These are phyloP conservation scores for Alternaria incomplexa DNA, from an alignment of 2,329 filamentous ascomycete species.

Conservation along the genomic window DNA sequence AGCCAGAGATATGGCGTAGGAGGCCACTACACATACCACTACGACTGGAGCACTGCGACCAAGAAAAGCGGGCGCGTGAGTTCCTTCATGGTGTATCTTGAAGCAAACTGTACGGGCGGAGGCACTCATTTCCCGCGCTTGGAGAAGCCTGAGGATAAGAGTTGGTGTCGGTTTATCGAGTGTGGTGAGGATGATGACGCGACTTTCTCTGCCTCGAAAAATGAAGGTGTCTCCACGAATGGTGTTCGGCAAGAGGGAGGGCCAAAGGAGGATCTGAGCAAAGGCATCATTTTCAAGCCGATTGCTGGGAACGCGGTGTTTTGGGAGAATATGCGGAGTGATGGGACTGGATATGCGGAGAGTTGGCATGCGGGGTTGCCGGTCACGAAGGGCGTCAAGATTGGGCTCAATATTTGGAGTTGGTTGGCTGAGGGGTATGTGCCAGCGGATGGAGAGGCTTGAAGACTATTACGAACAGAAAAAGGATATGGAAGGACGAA, in stretches of 20 bases:
- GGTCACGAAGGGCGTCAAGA: conserved; percentile 62
- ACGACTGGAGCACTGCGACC: conserved; percentile 56
- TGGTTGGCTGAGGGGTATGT: conserved; percentile 59
- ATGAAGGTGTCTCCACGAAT: not conserved
- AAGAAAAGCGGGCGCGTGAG: conserved; percentile 54
- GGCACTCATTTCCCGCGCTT: conserved; percentile 67
- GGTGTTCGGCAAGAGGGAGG: not conserved
- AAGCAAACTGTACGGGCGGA: conserved; percentile 59
- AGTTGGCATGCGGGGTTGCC: conserved; percentile 68
- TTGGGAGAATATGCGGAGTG: conserved; percentile 65
- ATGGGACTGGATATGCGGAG: conserved; percentile 64
- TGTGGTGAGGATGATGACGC: conserved; percentile 49
- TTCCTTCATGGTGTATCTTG: conserved; percentile 68
- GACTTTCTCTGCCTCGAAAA: too few species aligned
- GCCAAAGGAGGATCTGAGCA: conserved; percentile 17
- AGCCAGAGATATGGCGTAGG: conserved; percentile 64
- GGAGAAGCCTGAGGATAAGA: conserved; percentile 48
- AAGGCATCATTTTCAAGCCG: conserved; percentile 64
- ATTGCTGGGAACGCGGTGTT: conserved; percentile 65
- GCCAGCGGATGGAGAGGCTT: conserved; percentile 8
- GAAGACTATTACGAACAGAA: not conserved
- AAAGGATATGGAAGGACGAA: not conserved
- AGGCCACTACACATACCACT: conserved; percentile 66
- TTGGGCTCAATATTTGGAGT: conserved; percentile 70
- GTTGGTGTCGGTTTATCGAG: conserved; percentile 66